A percentile compares a stretch with the other conserved stretches of the same genome.
Conservation (phyloP, 2,329 filamentous ascomycete species). For the Lachnum nothofagi region DNA sequence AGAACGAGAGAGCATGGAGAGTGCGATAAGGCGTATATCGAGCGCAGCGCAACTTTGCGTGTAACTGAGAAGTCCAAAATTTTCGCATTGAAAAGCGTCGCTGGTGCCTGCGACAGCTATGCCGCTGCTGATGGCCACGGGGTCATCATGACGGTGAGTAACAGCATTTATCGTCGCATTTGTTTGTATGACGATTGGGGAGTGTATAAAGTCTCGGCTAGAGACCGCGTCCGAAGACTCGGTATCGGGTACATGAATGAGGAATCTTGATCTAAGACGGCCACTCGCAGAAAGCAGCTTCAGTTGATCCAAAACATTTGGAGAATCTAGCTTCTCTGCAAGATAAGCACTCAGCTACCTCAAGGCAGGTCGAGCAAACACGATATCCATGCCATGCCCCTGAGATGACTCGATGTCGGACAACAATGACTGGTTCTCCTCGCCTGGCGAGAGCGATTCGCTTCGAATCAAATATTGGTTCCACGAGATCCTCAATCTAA, state of each 20-base stretch:
- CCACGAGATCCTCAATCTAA: constrained; percentile 11
- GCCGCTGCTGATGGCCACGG: neutral
- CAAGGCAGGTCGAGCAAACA: constrained; percentile 8
- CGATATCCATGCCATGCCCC: constrained; percentile 3
- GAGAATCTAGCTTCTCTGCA: neutral
- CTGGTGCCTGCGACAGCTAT: neutral
- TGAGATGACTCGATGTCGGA: constrained; percentile 23
- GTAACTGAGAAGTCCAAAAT: constrained; percentile 1
- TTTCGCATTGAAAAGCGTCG: neutral
- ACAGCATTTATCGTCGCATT: constrained; percentile 2
- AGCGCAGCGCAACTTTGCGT: constrained; percentile 24
- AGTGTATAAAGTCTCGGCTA: constrained; percentile 17
- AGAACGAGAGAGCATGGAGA: constrained; percentile 2
- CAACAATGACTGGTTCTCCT: constrained; percentile 17
- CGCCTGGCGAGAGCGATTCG: constrained; percentile 10
- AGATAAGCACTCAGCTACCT: neutral
- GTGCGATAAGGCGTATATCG: neutral
- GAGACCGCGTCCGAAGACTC: constrained; percentile 16
- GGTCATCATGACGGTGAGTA: neutral
- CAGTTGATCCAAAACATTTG: neutral
- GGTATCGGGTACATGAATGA: constrained; percentile 21
- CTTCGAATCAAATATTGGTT: constrained; percentile 21
- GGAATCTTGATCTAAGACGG: constrained; percentile 13
- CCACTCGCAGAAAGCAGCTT: constrained; percentile 12
- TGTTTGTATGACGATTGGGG: constrained; percentile 20